Percentiles rank a stretch among this genome's conserved stretches.
Evolutionary conservation across 495 filamentous ascomycete genomes (phyloP).

Genomic region (Cercophora samala): DNA sequence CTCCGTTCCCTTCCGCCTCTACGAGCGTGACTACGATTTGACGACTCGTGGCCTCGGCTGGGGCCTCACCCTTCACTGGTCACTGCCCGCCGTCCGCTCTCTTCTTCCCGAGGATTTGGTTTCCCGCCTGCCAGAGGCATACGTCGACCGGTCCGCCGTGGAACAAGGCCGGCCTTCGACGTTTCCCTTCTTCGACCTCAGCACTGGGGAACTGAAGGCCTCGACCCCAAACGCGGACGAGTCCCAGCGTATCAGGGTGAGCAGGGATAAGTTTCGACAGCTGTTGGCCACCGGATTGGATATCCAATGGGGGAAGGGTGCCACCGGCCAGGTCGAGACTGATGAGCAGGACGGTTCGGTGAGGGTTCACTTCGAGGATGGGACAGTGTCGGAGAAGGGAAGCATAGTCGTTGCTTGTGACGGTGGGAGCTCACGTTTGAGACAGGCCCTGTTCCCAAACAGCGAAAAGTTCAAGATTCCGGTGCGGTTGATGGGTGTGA

Average conservation of each 20-base stretch:
- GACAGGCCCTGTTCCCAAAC: conserved; percentile 27
- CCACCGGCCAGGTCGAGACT: conserved; percentile 16
- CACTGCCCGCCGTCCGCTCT: conserved; percentile 46
- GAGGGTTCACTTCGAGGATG: conserved; percentile 33
- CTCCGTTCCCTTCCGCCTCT: conserved; percentile 45
- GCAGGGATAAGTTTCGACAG: conserved; percentile 45
- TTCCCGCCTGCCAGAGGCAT: conserved; percentile 46
- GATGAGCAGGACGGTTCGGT: conserved; percentile 20
- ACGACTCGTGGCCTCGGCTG: conserved; percentile 51
- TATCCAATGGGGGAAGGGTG: conserved; percentile 38
- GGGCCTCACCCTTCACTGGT: conserved; percentile 61
- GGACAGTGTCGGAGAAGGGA: conserved; percentile 21
- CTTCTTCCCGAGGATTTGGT: conserved; percentile 51
- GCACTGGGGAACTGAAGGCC: conserved; percentile 41
- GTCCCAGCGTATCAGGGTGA: conserved; percentile 49
- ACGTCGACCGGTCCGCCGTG: conserved; percentile 39
- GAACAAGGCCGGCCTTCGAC: conserved; percentile 20
- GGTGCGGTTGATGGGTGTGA: conserved; percentile 31
- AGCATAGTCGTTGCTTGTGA: conserved; percentile 35
- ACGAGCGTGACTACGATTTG: conserved; percentile 51
- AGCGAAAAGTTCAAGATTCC: conserved; percentile 27
- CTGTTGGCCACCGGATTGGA: conserved; percentile 49
- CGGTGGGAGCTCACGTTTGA: conserved; percentile 30
- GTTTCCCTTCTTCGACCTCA: conserved; percentile 55
- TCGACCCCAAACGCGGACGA: conserved; percentile 46